phyloP scores from a whole-genome alignment of 495 filamentous ascomycete species.

The Letharia columbiana region DNA sequence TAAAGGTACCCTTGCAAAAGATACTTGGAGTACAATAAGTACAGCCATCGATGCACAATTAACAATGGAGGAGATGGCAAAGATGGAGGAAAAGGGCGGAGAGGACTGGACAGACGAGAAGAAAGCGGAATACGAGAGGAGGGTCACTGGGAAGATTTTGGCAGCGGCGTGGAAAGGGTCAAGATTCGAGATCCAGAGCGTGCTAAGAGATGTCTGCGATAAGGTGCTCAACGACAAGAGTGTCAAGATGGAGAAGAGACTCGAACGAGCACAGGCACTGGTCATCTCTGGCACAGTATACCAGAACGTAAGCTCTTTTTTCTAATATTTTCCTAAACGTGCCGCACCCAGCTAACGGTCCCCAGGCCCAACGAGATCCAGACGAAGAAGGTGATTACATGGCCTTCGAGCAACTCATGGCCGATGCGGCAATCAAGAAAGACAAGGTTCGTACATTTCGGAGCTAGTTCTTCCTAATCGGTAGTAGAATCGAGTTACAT shows the following conservation, averaged over 20 bases:
- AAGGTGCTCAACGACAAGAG: constrained; percentile 67
- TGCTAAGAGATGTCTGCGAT: constrained; percentile 81
- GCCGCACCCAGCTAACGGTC: constrained; percentile 21
- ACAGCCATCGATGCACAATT: constrained; percentile 97
- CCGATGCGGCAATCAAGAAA: constrained; percentile 92
- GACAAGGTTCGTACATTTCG: constrained; percentile 33
- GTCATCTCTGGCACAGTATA: constrained; percentile 83
- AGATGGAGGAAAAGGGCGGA: constrained; percentile 86
- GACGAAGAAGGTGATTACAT: constrained; percentile 98
- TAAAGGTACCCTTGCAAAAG: constrained; percentile 91
- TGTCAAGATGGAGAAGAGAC: constrained; percentile 70
- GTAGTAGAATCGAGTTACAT: too few species aligned
- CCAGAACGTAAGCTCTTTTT: constrained; percentile 53
- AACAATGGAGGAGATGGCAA: constrained; percentile 99
- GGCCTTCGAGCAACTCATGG: constrained; percentile 96
- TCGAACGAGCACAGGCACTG: constrained; percentile 85
- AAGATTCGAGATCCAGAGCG: constrained; percentile 97
- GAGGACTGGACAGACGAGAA: constrained; percentile 99
- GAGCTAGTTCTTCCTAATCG: too few species aligned
- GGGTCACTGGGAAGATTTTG: constrained; percentile 96
- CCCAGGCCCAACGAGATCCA: constrained; percentile 76
- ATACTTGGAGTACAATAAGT: constrained; percentile 95
- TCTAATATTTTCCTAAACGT: background rate
- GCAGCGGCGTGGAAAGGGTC: constrained; percentile 94
- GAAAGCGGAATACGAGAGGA: constrained; percentile 90